Percentiles rank a stretch among this genome's conserved stretches.
These are phyloP conservation scores for Russula compacta DNA, from an alignment of 768 basidiomycete species.

Conservation along the genomic window DNA sequence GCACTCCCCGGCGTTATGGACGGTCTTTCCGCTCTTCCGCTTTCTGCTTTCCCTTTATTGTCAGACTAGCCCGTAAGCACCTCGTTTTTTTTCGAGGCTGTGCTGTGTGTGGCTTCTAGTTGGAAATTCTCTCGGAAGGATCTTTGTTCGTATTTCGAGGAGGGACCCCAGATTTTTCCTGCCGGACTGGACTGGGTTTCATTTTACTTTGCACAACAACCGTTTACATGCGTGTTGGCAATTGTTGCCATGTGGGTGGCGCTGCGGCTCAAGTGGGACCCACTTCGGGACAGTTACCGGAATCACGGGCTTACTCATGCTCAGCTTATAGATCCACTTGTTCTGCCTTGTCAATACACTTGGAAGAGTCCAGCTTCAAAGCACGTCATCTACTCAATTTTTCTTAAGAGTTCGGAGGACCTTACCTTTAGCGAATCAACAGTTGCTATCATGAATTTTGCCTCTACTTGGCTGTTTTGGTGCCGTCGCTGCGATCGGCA, in stretches of 20 bases:
- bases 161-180: background rate
- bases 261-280: background rate
- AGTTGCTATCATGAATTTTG: too few relatives aligned
- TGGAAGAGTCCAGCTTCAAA: too few relatives aligned
- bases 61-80: background rate
- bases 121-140: conserved; percentile 7
- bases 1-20: background rate
- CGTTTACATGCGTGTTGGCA: background rate
- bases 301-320: conserved; percentile 5
- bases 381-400: too few relatives aligned
- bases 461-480: too few relatives aligned
- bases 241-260: background rate
- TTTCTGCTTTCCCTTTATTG: background rate
- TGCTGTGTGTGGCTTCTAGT: background rate
- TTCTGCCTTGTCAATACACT: too few relatives aligned
- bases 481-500: background rate
- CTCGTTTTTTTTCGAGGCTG: background rate
- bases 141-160: background rate
- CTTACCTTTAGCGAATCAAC: too few relatives aligned
- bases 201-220: background rate
- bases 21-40: too few relatives aligned
- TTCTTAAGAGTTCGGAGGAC: too few relatives aligned
- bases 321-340: too few relatives aligned
- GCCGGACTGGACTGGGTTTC: background rate
- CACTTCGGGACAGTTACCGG: too few relatives aligned